Percentiles rank a stretch among this genome's conserved stretches.
phyloP scores from a whole-genome alignment of 2,329 filamentous ascomycete species.

The Paraconiothyrium brasiliense region DNA sequence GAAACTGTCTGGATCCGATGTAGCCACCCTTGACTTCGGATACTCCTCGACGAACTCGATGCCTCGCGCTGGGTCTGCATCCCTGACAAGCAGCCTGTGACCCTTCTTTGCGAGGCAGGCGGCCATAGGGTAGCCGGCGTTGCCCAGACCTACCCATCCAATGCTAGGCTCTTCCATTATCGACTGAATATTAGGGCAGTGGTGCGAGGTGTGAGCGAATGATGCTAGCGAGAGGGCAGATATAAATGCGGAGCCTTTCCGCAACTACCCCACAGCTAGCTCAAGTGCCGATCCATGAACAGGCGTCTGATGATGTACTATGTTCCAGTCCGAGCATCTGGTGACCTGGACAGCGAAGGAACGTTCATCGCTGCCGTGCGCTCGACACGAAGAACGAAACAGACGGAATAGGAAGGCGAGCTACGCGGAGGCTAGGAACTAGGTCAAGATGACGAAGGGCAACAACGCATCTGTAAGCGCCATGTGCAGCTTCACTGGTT shows the following conservation, averaged over 20 bases:
- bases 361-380: not conserved
- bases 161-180: constrained; percentile 26
- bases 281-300: constrained; percentile 21
- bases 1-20: constrained; percentile 25
- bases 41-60: constrained; percentile 31
- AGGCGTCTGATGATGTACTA: constrained; percentile 5
- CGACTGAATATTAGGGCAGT: not conserved
- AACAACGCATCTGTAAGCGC: not conserved
- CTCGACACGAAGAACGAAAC: not conserved
- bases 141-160: constrained; percentile 32
- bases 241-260: constrained; percentile 25
- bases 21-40: constrained; percentile 26
- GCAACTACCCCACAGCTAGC: constrained; percentile 29
- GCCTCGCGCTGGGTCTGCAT: constrained; percentile 28
- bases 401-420: constrained; percentile 6
- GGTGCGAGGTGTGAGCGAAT: not conserved
- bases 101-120: constrained; percentile 31
- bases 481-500: not conserved
- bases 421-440: not conserved
- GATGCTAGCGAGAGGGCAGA: not conserved
- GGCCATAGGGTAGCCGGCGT: constrained; percentile 33
- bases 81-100: constrained; percentile 28
- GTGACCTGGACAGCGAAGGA: not conserved
- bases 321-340: not conserved
- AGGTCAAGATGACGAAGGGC: constrained; percentile 11